phyloP scores from a whole-genome alignment of 306 rosid genomes.

The Cyamopsis tetragonoloba region DNA sequence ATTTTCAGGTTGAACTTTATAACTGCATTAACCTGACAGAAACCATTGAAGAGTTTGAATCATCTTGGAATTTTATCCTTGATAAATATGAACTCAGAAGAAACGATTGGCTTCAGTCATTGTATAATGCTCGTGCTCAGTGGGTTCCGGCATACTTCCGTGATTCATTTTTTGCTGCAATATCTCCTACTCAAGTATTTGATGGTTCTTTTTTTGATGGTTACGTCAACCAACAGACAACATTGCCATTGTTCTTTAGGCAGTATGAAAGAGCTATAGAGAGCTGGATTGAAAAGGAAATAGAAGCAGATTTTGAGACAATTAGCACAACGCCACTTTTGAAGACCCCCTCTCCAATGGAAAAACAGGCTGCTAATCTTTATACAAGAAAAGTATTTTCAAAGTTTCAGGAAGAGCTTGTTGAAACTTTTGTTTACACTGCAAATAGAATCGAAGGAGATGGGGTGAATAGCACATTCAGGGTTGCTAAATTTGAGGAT shows the following conservation, averaged over 20 bases:
- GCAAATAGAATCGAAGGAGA: slow-evolving; percentile 91
- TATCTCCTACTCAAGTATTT: slow-evolving; percentile 71
- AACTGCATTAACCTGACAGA: slow-evolving; percentile 88
- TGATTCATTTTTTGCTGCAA: slow-evolving; percentile 79
- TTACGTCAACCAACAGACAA: slow-evolving; percentile 75
- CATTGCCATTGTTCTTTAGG: slow-evolving; percentile 87
- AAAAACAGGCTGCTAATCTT: slow-evolving; percentile 84
- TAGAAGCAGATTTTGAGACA: slow-evolving; percentile 84
- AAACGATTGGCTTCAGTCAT: slow-evolving; percentile 79
- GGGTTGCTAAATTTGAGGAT: slow-evolving; percentile 93
- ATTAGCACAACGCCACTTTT: slow-evolving; percentile 65
- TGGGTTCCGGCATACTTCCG: slow-evolving; percentile 91
- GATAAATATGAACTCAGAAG: slow-evolving; percentile 79
- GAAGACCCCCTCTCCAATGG: slow-evolving; percentile 97
- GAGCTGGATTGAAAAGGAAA: slow-evolving; percentile 74
- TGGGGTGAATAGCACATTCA: slow-evolving; percentile 70
- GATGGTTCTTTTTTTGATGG: slow-evolving; percentile 81
- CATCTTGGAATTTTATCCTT: slow-evolving; percentile 71
- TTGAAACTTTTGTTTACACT: slow-evolving; percentile 87
- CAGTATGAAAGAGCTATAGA: slow-evolving; percentile 86
- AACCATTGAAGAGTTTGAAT: slow-evolving; percentile 91
- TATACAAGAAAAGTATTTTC: slow-evolving; percentile 78
- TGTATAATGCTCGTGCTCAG: slow-evolving; percentile 70
- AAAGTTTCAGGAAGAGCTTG: slow-evolving; percentile 89
- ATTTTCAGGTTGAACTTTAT: slow-evolving; percentile 80